Evolutionary conservation across 345 rosid species (phyloP), one percentile per base, ranked within the genome.

Genomic region (Schrenkiella parvula): DNA sequence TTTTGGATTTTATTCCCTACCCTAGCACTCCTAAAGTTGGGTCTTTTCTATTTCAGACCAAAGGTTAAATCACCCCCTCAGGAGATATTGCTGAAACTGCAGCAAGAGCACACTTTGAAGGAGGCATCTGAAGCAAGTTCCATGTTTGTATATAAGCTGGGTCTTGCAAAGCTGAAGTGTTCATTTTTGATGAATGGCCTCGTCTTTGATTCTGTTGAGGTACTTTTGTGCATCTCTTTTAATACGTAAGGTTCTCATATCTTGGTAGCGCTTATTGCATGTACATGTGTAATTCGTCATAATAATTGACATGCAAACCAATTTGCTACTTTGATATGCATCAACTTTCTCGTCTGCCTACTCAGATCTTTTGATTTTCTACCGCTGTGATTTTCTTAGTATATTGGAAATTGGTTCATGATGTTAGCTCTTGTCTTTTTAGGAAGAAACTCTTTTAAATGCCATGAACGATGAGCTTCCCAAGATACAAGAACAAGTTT

Each of bases 381-480:
- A 15, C 7, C 5, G 8, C 38, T 26, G 14, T 54, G 41, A 28
- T 69, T 42, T 43, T 42, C 50, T 18, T 54, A 48, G 56, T 23
- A 48, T 26, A 50, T 42, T 52, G 56, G 34, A 66, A 50, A 15
- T 58, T 59, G 23, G 50, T 44, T 58, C 56, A 51, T 77, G 70
- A 66, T 65, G 75, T 64, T 70, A 55, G 54, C 32, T 34, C 66
- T 70, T 68, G 25, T 68, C 41, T 65, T 81, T 57, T 56, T 85
- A 95, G 97, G 99, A 91, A 77, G 85, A 78, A 68, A 50, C 90
- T 63, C 96, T 91, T 62, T 74, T 86, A 76, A 91, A 65, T 84
- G 93, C 97, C 71, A 91, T 95, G 96, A 95, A 91, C 74, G 97
- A 89, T 21, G 97, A 95, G 78, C 95, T 91, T 74, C 85, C 90